Conservation (phyloP, 2,329 filamentous ascomycete genomes). For the Aspergillus proliferans region DNA sequence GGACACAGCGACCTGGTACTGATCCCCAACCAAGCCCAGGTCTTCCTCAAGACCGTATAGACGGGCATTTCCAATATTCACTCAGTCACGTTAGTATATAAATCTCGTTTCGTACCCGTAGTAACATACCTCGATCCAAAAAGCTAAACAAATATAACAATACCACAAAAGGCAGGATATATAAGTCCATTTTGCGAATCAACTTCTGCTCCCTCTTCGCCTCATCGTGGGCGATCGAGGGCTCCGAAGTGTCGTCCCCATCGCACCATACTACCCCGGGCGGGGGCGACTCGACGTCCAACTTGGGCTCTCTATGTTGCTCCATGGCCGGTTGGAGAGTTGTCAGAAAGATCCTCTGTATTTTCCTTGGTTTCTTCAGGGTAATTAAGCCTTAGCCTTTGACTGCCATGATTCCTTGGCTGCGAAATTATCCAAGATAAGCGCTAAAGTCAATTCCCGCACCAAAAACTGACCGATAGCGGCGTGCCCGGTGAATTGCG, state of each 20-base stretch:
- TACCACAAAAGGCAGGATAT: slow-evolving; percentile 38
- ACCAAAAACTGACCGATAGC: background rate
- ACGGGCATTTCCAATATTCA: slow-evolving; percentile 67
- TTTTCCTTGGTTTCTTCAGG: too few species aligned
- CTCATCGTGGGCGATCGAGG: slow-evolving; percentile 18
- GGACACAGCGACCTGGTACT: slow-evolving; percentile 64
- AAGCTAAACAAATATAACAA: slow-evolving; percentile 65
- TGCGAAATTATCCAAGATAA: slow-evolving; percentile 57
- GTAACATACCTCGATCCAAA: slow-evolving; percentile 52
- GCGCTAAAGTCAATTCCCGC: slow-evolving; percentile 56
- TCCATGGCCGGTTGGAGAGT: background rate
- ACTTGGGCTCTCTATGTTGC: slow-evolving; percentile 4
- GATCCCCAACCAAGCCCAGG: slow-evolving; percentile 53
- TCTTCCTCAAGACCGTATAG: slow-evolving; percentile 60
- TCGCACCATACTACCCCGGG: slow-evolving; percentile 3
- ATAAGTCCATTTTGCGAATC: slow-evolving; percentile 35
- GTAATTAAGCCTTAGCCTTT: too few species aligned
- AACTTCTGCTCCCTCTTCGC: slow-evolving; percentile 21
- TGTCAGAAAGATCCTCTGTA: too few species aligned
- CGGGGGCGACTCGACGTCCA: slow-evolving; percentile 11
- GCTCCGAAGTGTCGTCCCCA: slow-evolving; percentile 11
- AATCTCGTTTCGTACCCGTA: too few species aligned
- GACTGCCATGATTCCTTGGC: too few species aligned
- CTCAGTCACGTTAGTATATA: slow-evolving; percentile 21
- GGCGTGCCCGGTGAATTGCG: background rate